Evolutionary conservation across 768 basidiomycete species (phyloP).

Genomic region (Boletus barrowsii): DNA sequence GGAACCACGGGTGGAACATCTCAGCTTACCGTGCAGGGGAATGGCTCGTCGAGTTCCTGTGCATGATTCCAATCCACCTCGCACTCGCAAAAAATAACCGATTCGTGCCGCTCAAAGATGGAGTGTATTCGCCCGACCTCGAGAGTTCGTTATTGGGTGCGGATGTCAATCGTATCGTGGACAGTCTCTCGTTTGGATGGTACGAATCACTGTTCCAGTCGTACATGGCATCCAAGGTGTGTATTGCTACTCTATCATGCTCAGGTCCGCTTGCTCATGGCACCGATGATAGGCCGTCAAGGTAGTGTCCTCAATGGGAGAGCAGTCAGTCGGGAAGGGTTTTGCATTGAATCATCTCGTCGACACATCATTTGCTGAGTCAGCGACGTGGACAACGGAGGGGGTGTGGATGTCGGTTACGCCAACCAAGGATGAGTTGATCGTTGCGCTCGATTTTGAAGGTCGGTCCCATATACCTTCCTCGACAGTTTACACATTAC

Average conservation of each 20-base stretch:
- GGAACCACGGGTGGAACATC: slow-evolving; percentile 21
- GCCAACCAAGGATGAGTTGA: slow-evolving; percentile 49
- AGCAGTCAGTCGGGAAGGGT: slow-evolving; percentile 64
- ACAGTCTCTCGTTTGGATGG: slow-evolving; percentile 58
- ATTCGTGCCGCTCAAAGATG: slow-evolving; percentile 60
- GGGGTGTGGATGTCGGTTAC: slow-evolving; percentile 69
- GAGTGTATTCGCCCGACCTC: slow-evolving; percentile 45
- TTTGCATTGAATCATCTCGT: slow-evolving; percentile 58
- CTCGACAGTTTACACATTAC: background rate
- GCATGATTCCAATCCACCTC: slow-evolving; percentile 63
- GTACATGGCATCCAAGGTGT: slow-evolving; percentile 55
- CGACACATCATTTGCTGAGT: slow-evolving; percentile 64
- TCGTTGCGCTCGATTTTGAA: slow-evolving; percentile 66
- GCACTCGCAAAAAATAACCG: slow-evolving; percentile 58
- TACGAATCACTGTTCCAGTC: slow-evolving; percentile 63
- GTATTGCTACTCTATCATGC: background rate
- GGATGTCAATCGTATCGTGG: slow-evolving; percentile 54
- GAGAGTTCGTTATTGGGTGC: slow-evolving; percentile 58
- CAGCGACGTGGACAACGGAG: slow-evolving; percentile 62
- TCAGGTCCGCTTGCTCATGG: background rate
- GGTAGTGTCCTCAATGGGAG: slow-evolving; percentile 68
- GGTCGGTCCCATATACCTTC: slow-evolving; percentile 29
- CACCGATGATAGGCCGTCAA: slow-evolving; percentile 45
- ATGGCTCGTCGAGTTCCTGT: slow-evolving; percentile 60
- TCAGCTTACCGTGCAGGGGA: slow-evolving; percentile 50